Evolutionary conservation across 2,329 filamentous ascomycete species (phyloP), one percentile per base, ranked within the genome.

Genomic region (Monosporascus sp.): DNA sequence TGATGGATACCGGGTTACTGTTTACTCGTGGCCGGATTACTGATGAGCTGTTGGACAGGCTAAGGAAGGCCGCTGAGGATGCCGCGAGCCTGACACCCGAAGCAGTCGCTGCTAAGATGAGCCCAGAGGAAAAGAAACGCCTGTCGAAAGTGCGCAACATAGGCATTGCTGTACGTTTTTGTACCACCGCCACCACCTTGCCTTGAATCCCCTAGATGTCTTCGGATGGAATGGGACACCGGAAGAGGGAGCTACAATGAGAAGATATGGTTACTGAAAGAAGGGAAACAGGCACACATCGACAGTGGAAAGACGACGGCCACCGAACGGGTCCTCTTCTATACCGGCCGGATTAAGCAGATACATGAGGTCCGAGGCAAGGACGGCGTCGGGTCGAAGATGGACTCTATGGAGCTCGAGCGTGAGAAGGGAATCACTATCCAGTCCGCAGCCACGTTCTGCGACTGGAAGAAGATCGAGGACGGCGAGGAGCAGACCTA

Each of bases 341-440:
- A 99, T 74, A 97, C 94, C 52, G 94, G 94, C 60, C 88, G 94
- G 69, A 97, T 97, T 75, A 95, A 95, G 70, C 82, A 90, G 35
- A 97, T 99, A 66, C 94, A 99, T 77, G 94, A 99, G 75, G 94
- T 99, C 44, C 85, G 94, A 67, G 91, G 91, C 55, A 92, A 93
- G 68, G 94, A 99, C 80, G 84, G 89, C 37, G 91, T 97, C 41
- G 94, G 94, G 60, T 94, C 94, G 56, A 99, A 99, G 78, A 99
- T 99, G 94, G 94, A 99, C 78, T 97, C 92, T 26, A 99, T 99
- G 94, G 94, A 99, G 64, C 79, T 99, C 62, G 94, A 99, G 76
- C 83, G 94, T 73, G 94, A 97, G 72, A 96, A 97, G 78, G 94
- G 94, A 65, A 99, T 99, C 71, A 99, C 94, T 54, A 99, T 99